Evolutionary conservation across 202 grass and related monocot species (phyloP).

Genomic region (Eragrostis tef): DNA sequence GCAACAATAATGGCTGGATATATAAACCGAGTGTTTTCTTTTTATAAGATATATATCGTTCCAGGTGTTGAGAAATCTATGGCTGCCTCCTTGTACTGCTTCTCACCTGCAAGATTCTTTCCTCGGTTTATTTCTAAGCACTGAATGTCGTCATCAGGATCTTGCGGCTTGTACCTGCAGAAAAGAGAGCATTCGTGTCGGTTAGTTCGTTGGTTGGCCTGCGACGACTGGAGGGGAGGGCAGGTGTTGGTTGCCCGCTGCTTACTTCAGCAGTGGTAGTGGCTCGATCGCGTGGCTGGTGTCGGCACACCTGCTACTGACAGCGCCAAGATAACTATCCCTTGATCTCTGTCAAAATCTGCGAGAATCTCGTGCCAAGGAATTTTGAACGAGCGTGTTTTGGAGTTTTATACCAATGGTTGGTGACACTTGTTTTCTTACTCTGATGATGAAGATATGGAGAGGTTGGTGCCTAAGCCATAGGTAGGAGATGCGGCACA

Average conservation of each 20-base stretch:
- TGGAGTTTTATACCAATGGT: not conserved
- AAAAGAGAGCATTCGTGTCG: slow-evolving; percentile 30
- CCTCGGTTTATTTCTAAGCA: no score
- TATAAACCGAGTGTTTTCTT: not conserved
- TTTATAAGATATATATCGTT: not conserved
- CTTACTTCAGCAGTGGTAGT: slow-evolving; percentile 44
- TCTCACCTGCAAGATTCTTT: slow-evolving; percentile 54
- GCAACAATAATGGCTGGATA: not conserved
- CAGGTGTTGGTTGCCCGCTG: slow-evolving; percentile 14
- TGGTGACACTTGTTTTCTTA: slow-evolving; percentile 33
- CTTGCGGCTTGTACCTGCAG: slow-evolving; percentile 32
- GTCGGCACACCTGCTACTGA: slow-evolving; percentile 59
- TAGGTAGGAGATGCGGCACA: slow-evolving; percentile 10
- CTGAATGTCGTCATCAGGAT: slow-evolving; percentile 51
- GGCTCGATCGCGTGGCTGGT: no score
- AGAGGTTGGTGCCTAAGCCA: not conserved
- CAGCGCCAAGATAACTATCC: slow-evolving; percentile 28
- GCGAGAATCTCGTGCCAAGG: slow-evolving; percentile 42
- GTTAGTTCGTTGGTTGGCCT: slow-evolving; percentile 44
- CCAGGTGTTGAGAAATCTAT: slow-evolving; percentile 49
- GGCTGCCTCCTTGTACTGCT: slow-evolving; percentile 20
- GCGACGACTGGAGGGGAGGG: slow-evolving; percentile 36
- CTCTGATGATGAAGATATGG: not conserved
- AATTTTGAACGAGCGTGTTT: not conserved
- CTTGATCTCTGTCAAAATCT: slow-evolving; percentile 38